Evolutionary conservation across 148 eudicot genomes (phyloP), one percentile per base, ranked within the genome.

Genomic region (Rhododendron ferrugineum): DNA sequence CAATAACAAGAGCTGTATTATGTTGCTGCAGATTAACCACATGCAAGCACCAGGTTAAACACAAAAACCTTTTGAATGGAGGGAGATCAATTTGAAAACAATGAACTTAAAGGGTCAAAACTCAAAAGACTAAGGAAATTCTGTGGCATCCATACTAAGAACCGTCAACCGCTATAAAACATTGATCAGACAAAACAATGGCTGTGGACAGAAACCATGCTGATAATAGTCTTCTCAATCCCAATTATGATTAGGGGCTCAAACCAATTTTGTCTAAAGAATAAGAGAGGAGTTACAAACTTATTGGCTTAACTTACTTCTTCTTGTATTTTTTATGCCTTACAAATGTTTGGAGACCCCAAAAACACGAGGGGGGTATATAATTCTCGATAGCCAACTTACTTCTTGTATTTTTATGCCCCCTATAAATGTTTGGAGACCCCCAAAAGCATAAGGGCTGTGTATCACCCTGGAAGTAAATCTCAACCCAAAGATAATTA

Each of bases 1-100:
- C 88, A 86, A 93, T 84, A 58, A 96, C 52, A 50, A 94, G 92
- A 44, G 86, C 89, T 5, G 98, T 94, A 74, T 92, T 96, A 87
- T 93, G 85, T 90, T 94, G 94, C 98, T 94, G 94, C 89, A 86
- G 30, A 77, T 75, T 56, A 50, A 44, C 83, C 28, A 42, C 52
- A 58, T 50, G 42, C 44, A 46, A 18, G 20, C 30, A 79, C 36
- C 47, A 62, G 32, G 82, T 85, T 79, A 83, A 62, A 10, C 23
- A 62, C 50, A 23, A 11, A 58, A 40, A 11, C 32, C 47, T 37
- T 20, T 78, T 8, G 22, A 30, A 72, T 16, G 68, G 14, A 22
- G 84, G 14, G 36, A 70, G 13, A 18, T n/a, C 42, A 36, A 68
- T 13, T 62, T 82, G 28, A 14, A 82, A 20, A 68, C 44, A 40